phyloP scores from a whole-genome alignment of 371 early-diverging fungal species.

The Mucor saturninus region DNA sequence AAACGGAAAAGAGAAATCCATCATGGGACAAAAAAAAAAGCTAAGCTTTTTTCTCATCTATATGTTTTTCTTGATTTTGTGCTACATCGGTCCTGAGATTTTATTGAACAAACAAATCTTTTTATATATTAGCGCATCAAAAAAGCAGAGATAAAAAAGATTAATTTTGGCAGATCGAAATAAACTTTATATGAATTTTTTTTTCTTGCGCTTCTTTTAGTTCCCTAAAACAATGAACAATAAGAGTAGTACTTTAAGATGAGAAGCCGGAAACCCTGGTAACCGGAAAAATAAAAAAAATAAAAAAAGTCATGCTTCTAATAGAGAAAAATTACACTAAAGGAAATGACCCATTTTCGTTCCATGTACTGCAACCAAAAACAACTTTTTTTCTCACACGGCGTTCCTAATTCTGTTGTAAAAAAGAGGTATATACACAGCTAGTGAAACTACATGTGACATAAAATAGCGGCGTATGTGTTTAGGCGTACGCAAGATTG shows the following conservation, averaged over 20 bases:
- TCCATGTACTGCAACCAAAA: too few relatives aligned
- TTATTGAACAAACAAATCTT: not conserved
- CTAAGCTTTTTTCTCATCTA: slow-evolving; percentile 16
- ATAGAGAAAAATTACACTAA: not conserved
- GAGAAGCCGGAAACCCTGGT: too few relatives aligned
- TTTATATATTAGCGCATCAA: not conserved
- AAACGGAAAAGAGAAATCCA: not conserved
- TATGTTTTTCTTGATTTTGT: slow-evolving; percentile 16
- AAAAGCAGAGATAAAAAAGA: not conserved
- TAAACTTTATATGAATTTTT: not conserved
- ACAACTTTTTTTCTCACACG: not conserved
- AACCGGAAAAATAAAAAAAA: not conserved
- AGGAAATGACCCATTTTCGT: slow-evolving; percentile 1
- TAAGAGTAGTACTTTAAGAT: too few relatives aligned
- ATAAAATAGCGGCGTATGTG: too few relatives aligned
- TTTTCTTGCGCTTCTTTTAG: not conserved
- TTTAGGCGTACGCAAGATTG: not conserved
- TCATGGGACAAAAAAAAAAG: slow-evolving; percentile 9
- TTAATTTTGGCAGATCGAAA: not conserved
- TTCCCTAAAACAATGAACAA: too few relatives aligned
- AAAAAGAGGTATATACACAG: not conserved
- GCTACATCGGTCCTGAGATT: slow-evolving; percentile 17
- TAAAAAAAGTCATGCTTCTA: not conserved
- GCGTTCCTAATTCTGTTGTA: not conserved
- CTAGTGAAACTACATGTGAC: not conserved